phyloP scores from a whole-genome alignment of 768 basidiomycete genomes.

The Termitomyces sp. region DNA sequence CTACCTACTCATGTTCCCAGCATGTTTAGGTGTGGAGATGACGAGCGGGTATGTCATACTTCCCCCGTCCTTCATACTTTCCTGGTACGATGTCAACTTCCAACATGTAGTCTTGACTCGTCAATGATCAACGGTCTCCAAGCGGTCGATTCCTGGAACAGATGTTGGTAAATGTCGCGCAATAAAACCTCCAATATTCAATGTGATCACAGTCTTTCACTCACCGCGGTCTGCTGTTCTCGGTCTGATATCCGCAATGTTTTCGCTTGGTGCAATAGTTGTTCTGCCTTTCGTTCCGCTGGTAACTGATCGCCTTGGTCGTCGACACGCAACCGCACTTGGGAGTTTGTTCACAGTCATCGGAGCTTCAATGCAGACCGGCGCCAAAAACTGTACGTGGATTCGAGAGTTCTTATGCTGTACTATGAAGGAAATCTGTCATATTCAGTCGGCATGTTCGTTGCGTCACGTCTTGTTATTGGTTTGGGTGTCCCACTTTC shows the following conservation, averaged over 20 bases:
- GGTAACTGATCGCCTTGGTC: constrained; percentile 45
- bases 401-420: neutral
- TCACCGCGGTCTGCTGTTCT: constrained; percentile 46
- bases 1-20: constrained; percentile 50
- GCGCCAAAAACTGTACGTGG: constrained; percentile 41
- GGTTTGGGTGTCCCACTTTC: constrained; percentile 59
- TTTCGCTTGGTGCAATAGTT: constrained; percentile 51
- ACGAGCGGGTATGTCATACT: constrained; percentile 42
- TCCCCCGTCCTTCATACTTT: neutral
- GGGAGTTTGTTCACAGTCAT: constrained; percentile 48
- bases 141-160: constrained; percentile 51
- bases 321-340: constrained; percentile 43
- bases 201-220: constrained; percentile 37
- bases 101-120: constrained; percentile 40
- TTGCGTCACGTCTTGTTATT: constrained; percentile 47
- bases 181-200: neutral
- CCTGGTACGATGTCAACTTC: neutral
- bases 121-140: constrained; percentile 63
- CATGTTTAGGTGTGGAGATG: constrained; percentile 59
- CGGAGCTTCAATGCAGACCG: constrained; percentile 39
- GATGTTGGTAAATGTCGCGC: constrained; percentile 29
- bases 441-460: constrained; percentile 50
- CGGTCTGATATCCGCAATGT: constrained; percentile 52
- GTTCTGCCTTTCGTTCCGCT: constrained; percentile 49
- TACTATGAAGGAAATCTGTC: neutral